phyloP scores from a whole-genome alignment of 164 flowering plant species.

The Hamamelis virginiana region DNA sequence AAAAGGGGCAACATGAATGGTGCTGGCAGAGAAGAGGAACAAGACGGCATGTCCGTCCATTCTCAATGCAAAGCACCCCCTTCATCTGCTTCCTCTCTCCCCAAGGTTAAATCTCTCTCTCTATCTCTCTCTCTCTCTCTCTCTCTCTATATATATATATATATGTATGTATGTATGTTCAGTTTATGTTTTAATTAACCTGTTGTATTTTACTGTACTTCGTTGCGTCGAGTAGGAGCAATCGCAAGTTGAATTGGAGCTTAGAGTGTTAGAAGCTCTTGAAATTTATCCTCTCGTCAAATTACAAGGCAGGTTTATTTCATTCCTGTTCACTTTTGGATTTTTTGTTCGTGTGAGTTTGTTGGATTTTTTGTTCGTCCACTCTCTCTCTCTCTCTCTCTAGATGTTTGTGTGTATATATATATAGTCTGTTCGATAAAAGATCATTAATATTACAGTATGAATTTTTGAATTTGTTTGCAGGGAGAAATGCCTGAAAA shows the following conservation, averaged over 20 bases:
- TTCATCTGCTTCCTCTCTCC: constrained; percentile 81
- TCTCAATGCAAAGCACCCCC: constrained; percentile 83
- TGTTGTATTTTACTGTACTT: neutral
- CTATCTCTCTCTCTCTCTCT: constrained; percentile 19
- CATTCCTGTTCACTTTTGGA: too few species aligned
- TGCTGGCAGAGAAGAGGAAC: constrained; percentile 59
- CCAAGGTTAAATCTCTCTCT: constrained; percentile 53
- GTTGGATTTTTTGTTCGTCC: too few species aligned
- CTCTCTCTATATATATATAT: neutral
- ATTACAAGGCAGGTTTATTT: constrained; percentile 51
- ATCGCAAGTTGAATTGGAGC: constrained; percentile 88
- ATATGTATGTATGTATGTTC: neutral
- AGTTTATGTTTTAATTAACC: neutral
- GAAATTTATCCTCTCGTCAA: constrained; percentile 84
- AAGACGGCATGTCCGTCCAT: constrained; percentile 81
- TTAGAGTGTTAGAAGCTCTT: constrained; percentile 82
- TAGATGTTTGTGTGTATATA: too few species aligned
- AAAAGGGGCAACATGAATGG: neutral
- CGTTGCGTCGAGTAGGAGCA: constrained; percentile 50
- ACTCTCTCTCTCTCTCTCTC: too few species aligned
- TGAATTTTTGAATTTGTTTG: too few species aligned
- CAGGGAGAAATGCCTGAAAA: too few species aligned
- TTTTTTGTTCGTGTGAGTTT: too few species aligned
- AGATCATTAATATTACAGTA: too few species aligned
- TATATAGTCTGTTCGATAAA: too few species aligned